Evolutionary conservation across 345 rosid genomes (phyloP).

Genomic region (Boechera divaricarpa): DNA sequence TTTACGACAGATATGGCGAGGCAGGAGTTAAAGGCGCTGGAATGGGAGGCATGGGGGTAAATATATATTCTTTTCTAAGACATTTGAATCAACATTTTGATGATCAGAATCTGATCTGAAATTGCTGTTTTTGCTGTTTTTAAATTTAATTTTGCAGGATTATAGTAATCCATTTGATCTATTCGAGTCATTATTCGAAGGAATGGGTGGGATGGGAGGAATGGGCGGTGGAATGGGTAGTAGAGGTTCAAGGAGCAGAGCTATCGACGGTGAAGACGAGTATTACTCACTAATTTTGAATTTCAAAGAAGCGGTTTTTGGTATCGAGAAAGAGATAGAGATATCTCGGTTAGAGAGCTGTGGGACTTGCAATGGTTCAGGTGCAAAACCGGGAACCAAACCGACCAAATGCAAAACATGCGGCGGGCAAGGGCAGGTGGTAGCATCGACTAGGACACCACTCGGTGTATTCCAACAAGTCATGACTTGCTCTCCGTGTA

Average conservation of each 20-base stretch:
- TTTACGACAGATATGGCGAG: conserved; percentile 96
- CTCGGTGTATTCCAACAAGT: conserved; percentile 98
- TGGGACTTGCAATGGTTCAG: conserved; percentile 87
- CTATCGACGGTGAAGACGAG: conserved; percentile 91
- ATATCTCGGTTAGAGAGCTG: conserved; percentile 87
- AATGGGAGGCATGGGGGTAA: conserved; percentile 93
- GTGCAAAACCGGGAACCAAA: conserved; percentile 85
- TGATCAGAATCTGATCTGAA: neutral
- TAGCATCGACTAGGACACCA: conserved; percentile 90
- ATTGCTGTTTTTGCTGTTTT: neutral
- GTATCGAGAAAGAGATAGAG: conserved; percentile 93
- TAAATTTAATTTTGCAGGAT: conserved; percentile 56
- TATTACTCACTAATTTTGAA: conserved; percentile 75
- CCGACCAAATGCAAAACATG: conserved; percentile 85
- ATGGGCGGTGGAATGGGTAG: conserved; percentile 77
- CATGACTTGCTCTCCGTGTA: conserved; percentile 84
- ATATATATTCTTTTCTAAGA: neutral
- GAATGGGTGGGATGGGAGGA: conserved; percentile 90
- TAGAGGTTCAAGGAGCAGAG: conserved; percentile 76
- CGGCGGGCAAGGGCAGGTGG: conserved; percentile 97
- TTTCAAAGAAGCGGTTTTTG: conserved; percentile 96
- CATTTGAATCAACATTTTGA: conserved; percentile 11
- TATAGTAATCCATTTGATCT: conserved; percentile 96
- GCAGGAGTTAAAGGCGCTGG: conserved; percentile 97
- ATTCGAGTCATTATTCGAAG: conserved; percentile 88